Base-by-base conservation (phyloP, 139 green algal genomes). In the Diplosphaera chodatii region DNA sequence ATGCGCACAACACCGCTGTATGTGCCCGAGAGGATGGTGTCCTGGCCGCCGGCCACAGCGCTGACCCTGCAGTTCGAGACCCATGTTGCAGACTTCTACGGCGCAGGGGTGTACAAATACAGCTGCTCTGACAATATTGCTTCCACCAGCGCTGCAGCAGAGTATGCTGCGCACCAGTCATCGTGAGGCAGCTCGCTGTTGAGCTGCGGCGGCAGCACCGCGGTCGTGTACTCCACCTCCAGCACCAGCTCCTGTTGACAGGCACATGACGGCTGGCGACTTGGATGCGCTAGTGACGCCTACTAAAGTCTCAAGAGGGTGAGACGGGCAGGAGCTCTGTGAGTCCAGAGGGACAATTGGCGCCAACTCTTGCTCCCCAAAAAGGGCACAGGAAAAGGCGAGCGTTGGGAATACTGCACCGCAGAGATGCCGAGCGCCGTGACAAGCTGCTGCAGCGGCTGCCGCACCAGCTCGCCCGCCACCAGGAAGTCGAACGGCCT, bases 401-500 rank as follows among this genome's bases (percentile, higher is more conserved):
- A n/a, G n/a, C n/a, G n/a, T n/a, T n/a, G n/a, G 55, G 22, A 10
- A 15, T 66, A 27, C 20, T 15, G n/a, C 69, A 93, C 91, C 71
- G 88, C 83, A n/a, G 93, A 97, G 13, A 97, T 76, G 41, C 76
- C 62, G 4, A 88, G 74, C 0, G 83, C 69, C 3, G 83, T 30
- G 29, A 98, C 78, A 64, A 94, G 81, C 33, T 89, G 74, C 65
- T 95, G 77, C 59, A 98, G 78, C n/a, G 84, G 86, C 25, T 81
- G 83, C 1, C 94, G 83, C 27, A 98, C 64, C 32, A 98, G 87
- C 76, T 94, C 83, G 18, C 87, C 93, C 69, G 91, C 48, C 4
- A 98, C 75, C 1, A 98, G 70, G 73, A 98, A 98, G 72, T 98
- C 94, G 82, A 98, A 98, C 0, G 94, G 91, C 8, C 83, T 72